Evolutionary conservation across 371 early-diverging fungal genomes (phyloP).

Genomic region (Mucor indicus): DNA sequence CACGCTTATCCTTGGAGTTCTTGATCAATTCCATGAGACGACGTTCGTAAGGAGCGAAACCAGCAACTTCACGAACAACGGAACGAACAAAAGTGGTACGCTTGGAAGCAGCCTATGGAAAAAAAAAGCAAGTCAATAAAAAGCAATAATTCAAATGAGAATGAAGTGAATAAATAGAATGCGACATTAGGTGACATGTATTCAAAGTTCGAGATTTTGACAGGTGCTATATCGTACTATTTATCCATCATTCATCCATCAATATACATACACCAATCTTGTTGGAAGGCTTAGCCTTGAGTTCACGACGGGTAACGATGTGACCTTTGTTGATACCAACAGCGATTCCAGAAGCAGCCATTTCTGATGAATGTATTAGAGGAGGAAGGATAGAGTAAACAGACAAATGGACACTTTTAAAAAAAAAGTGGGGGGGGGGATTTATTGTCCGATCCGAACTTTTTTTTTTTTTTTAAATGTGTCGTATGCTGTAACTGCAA

Average conservation of each 20-base stretch:
- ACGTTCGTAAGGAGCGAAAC: constrained; percentile 98
- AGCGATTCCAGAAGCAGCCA: constrained; percentile 59
- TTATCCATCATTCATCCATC: constrained; percentile 24
- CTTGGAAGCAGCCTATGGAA: constrained; percentile 67
- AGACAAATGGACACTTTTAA: too few species aligned
- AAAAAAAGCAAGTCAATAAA: neutral
- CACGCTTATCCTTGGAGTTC: constrained; percentile 99
- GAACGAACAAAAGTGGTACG: constrained; percentile 90
- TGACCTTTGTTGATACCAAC: constrained; percentile 79
- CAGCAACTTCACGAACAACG: constrained; percentile 95
- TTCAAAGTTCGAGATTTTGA: too few species aligned
- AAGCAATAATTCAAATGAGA: neutral
- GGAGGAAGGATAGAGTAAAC: too few species aligned
- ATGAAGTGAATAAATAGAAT: too few species aligned
- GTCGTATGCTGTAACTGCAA: too few species aligned
- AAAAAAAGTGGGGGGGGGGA: too few species aligned
- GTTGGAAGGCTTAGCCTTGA: constrained; percentile 76
- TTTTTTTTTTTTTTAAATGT: too few species aligned
- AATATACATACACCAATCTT: constrained; percentile 84
- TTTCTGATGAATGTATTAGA: constrained; percentile 27
- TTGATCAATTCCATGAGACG: constrained; percentile 99
- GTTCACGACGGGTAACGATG: constrained; percentile 73
- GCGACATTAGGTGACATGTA: too few species aligned
- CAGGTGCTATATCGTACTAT: too few species aligned
- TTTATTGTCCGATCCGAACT: too few species aligned